Percentiles rank a stretch among this genome's conserved stretches.
Conservation (phyloP, 2,329 filamentous ascomycete species). For the Onygenales sp. region DNA sequence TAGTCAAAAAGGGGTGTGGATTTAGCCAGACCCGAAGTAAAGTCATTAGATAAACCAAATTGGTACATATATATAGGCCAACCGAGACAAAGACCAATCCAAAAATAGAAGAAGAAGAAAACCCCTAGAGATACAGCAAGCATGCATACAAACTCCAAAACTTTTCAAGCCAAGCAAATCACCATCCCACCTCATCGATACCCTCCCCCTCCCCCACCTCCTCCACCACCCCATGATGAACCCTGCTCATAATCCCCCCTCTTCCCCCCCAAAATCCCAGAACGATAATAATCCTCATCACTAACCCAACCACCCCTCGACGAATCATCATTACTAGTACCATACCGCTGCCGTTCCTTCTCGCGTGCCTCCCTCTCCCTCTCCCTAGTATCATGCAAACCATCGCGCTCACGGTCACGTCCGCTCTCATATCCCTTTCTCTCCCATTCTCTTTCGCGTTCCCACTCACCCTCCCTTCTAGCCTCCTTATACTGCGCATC, state of each 20-base stretch:
- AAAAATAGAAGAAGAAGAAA: no score
- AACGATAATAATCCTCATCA: conserved; percentile 32
- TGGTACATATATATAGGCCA: no score
- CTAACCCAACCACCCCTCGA: conserved; percentile 20
- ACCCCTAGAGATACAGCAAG: no score
- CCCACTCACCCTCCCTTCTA: not conserved
- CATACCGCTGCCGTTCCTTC: conserved; percentile 16
- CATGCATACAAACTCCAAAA: no score
- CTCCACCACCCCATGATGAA: not conserved
- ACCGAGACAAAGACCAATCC: no score
- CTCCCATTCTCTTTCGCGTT: not conserved
- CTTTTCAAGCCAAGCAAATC: no score
- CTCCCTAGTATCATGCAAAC: not conserved
- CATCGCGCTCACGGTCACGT: conserved; percentile 5
- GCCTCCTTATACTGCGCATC: not conserved
- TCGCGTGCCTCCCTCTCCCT: conserved; percentile 16
- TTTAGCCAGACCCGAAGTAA: no score
- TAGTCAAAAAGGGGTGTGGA: no score
- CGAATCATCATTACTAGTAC: conserved; percentile 13
- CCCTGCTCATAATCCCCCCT: conserved; percentile 18
- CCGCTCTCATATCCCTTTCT: conserved; percentile 4
- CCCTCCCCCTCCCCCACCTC: not conserved
- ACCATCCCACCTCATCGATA: not conserved
- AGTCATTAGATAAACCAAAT: no score
- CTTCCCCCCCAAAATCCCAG: conserved; percentile 12